Evolutionary conservation across 2,329 filamentous ascomycete species (phyloP).

Genomic region (Xylaria sp.): DNA sequence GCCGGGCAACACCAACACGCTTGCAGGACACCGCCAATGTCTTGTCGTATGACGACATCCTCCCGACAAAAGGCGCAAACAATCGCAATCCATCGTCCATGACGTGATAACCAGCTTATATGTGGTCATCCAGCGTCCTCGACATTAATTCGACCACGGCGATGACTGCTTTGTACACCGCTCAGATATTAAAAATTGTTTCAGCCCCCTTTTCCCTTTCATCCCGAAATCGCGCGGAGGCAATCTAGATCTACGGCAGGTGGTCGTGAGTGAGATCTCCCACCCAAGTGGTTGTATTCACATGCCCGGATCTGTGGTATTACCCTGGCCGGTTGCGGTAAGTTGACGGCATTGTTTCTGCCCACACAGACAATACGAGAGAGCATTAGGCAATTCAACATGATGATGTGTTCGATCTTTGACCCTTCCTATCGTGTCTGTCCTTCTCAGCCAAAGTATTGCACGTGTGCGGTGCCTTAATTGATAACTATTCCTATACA

Average conservation of each 20-base stretch:
- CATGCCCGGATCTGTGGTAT: background rate
- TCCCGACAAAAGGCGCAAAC: conserved; percentile 26
- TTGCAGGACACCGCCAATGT: background rate
- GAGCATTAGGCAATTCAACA: background rate
- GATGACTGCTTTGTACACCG: conserved; percentile 23
- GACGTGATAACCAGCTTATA: conserved; percentile 36
- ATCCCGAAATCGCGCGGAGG: conserved; percentile 14
- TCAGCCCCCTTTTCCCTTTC: conserved; percentile 22
- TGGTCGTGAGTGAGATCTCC: background rate
- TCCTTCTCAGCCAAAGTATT: background rate
- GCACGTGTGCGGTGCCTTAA: background rate
- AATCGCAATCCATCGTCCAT: conserved; percentile 28
- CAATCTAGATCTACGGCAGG: conserved; percentile 22
- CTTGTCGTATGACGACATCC: conserved; percentile 32
- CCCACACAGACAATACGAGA: background rate
- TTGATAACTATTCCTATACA: background rate
- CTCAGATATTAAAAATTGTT: conserved; percentile 18
- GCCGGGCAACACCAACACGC: background rate
- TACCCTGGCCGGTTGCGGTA: background rate
- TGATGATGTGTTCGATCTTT: background rate
- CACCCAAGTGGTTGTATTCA: background rate
- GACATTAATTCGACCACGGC: conserved; percentile 26
- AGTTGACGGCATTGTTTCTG: background rate
- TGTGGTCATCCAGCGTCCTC: conserved; percentile 31
- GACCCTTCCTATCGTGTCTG: background rate